Base-by-base conservation (phyloP, 1,284 basidiomycete genomes). In the Tylopilus orsonianus region DNA sequence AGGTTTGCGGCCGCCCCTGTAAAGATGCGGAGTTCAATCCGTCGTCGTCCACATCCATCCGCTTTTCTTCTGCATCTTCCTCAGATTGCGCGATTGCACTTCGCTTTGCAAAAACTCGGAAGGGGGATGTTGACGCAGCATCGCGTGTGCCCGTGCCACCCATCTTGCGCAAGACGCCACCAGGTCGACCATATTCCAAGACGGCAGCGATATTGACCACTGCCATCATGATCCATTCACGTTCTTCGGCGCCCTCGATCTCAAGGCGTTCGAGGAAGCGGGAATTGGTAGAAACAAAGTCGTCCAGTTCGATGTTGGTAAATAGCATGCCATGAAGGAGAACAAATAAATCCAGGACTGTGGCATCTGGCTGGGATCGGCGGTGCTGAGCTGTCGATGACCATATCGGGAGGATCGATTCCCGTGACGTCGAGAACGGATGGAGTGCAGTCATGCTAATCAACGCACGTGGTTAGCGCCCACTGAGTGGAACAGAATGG, bases 201-300 rank as follows among this genome's bases (percentile, higher is more conserved):
- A 97, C 67, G 0, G 89, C 80, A 4, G 83, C 79, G 16, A 97
- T 77, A 65, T 96, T 97, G 60, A 91, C 75, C 29, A 87, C 74
- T 0, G 82, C 94, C 89, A 98, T 95, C 86, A 96, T 93, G 58
- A 92, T 88, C 96, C 96, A 99, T 53, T 93, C 90, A 19, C 87
- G 83, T 64, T 93, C 92, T 44, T 90, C 82, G 3, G 81, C 79
- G 48, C 83, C 83, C 59, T 90, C 85, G 40, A 95, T 85, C 55
- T 86, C 79, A 1, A 97, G 78, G 30, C 90, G 85, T 66, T 95
- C 91, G 52, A 93, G 77, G 64, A 97, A 90, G 24, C 92, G 85
- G 2, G 86, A 87, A 40, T 93, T 81, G 0, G 87, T 85, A 1
- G 83, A 75, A 34, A 80, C 72, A 62, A 98, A 98, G 65, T 93